Base-by-base conservation (phyloP, 1,139 yeast species). In the Hanseniaspora gamundiae region DNA sequence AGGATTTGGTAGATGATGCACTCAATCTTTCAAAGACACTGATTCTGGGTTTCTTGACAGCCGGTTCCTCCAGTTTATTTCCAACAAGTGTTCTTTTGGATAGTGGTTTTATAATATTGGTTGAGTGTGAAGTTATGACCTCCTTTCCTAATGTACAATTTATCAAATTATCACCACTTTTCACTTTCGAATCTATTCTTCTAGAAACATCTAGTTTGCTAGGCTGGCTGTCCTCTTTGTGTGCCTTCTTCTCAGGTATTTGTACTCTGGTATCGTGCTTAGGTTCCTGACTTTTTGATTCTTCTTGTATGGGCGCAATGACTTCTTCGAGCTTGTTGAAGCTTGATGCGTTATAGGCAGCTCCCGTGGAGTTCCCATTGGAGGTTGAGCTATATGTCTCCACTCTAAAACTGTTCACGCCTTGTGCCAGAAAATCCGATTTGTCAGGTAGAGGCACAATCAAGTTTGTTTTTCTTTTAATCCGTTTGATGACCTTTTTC, bases 401-500 rank as follows among this genome's bases (percentile, higher is more conserved):
- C 31, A 41, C 22, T 42, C 35, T 17, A 42, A 29, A 10, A 47
- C 21, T 24, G 13, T 21, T 36, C 13, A 16, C 17, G 11, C 26
- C 20, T 38, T 49, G 53, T 2, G 58, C 55, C 8, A 57, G 47
- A 13, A 59, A 45, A n/a, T 62, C 61, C 45, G 58, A 60, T 45
- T 59, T 59, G 30, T 52, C 55, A 2, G 64, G 64, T 33, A 59
- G 45, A 4, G 64, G 64, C 4, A 57, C 56, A 48, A 58, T 59
- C 59, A 59, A 54, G 44, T 58, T 58, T 5, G 61, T 56, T 39
- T 60, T 53, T 40, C 61, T 48, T 38, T 53, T 54, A 9, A 55
- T 47, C 19, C 56, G 48, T 19, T 46, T 47, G 24, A 45, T 28
- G 21, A 36, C 24, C 21, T 36, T 7, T 10, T 36, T 24, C 27